Percentiles rank a stretch among this genome's conserved stretches.
phyloP scores from a whole-genome alignment of 2,329 filamentous ascomycete species.

The Monilinia aucupariae region DNA sequence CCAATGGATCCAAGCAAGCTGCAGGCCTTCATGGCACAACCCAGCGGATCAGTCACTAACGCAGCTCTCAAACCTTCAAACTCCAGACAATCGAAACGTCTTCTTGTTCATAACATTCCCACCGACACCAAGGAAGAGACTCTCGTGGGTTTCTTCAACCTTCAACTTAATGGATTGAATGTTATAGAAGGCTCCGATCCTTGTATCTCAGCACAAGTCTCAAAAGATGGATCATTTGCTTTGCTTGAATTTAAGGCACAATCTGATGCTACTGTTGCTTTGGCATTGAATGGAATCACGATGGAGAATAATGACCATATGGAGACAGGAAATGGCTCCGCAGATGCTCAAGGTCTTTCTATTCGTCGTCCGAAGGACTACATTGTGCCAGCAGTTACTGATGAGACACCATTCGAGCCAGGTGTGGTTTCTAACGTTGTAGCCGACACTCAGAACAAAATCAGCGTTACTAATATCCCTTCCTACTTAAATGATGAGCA shows the following conservation, averaged over 20 bases:
- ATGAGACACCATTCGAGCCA: slow-evolving; percentile 67
- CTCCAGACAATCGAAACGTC: slow-evolving; percentile 86
- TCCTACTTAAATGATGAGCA: slow-evolving; percentile 85
- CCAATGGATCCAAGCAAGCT: slow-evolving; percentile 91
- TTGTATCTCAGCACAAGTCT: slow-evolving; percentile 76
- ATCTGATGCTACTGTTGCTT: slow-evolving; percentile 81
- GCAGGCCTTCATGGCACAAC: slow-evolving; percentile 92
- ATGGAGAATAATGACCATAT: slow-evolving; percentile 70
- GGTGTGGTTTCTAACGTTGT: slow-evolving; percentile 76
- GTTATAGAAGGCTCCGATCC: slow-evolving; percentile 79
- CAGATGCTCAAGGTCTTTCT: slow-evolving; percentile 53
- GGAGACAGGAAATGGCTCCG: slow-evolving; percentile 44
- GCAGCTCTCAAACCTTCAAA: slow-evolving; percentile 87
- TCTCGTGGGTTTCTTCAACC: slow-evolving; percentile 83
- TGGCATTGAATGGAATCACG: slow-evolving; percentile 81
- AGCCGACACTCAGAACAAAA: slow-evolving; percentile 89
- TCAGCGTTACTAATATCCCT: slow-evolving; percentile 86
- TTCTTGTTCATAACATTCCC: slow-evolving; percentile 82
- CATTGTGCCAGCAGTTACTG: slow-evolving; percentile 76
- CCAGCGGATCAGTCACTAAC: slow-evolving; percentile 59
- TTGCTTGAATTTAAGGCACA: slow-evolving; percentile 86
- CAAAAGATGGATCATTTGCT: slow-evolving; percentile 73
- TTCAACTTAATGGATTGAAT: slow-evolving; percentile 95
- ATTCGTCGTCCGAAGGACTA: slow-evolving; percentile 94
- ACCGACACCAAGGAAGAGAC: slow-evolving; percentile 66